phyloP scores from a whole-genome alignment of 140 eudicot species.

The Senecio squalidus region DNA sequence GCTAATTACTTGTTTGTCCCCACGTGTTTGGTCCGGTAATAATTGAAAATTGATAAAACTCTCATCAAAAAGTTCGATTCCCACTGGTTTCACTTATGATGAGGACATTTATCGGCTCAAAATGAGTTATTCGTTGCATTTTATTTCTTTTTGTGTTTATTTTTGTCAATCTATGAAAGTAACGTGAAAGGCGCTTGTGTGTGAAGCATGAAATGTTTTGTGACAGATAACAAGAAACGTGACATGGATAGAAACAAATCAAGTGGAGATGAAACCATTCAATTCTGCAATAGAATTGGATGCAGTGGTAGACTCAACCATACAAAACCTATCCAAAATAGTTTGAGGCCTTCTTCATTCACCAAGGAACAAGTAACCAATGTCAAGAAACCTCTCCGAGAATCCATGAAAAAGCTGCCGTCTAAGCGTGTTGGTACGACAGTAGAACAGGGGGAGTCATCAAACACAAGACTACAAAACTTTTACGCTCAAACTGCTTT shows the following conservation, averaged over 20 bases:
- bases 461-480: too few relatives aligned
- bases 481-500: too few relatives aligned
- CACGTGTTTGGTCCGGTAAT: too few relatives aligned
- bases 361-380: conserved; percentile 27
- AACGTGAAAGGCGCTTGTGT: conserved; percentile 2
- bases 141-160: not conserved
- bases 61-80: too few relatives aligned
- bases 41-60: too few relatives aligned
- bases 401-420: not conserved
- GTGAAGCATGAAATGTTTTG: not conserved
- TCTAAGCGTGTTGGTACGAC: not conserved
- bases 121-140: too few relatives aligned
- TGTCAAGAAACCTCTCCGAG: not conserved
- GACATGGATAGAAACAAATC: conserved; percentile 63
- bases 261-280: conserved; percentile 42
- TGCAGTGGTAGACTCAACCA: conserved; percentile 75
- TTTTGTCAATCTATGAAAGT: conserved; percentile 6
- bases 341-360: conserved; percentile 27
- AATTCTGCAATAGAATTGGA: conserved; percentile 72
- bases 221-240: conserved; percentile 17
- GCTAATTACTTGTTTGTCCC: too few relatives aligned
- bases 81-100: too few relatives aligned
- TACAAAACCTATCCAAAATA: conserved; percentile 25
- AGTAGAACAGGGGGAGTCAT: too few relatives aligned
- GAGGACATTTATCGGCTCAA: too few relatives aligned